Conservation (phyloP, 495 filamentous ascomycete species). For the Aspergillus biplanus region DNA sequence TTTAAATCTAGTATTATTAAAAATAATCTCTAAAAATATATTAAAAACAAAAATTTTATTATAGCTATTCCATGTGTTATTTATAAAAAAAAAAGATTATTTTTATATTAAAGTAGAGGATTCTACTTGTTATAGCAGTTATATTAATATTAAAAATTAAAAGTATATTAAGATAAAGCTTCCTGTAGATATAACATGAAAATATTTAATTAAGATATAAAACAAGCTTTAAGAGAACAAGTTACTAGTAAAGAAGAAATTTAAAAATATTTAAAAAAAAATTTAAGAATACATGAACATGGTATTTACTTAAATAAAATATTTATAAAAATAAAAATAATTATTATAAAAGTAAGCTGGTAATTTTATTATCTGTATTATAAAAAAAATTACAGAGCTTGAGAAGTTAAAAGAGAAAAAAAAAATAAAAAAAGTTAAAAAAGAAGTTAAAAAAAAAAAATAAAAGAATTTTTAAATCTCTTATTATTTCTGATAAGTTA, state of each 20-base stretch:
- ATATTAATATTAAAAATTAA: background rate
- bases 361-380: constrained; percentile 1
- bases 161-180: too few relatives aligned
- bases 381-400: constrained; percentile 1
- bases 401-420: background rate
- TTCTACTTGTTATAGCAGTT: background rate
- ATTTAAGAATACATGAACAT: background rate
- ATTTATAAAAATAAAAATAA: constrained; percentile 4
- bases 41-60: background rate
- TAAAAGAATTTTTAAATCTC: background rate
- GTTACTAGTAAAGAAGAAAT: background rate
- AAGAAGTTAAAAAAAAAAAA: constrained; percentile 6
- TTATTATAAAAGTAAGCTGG: background rate
- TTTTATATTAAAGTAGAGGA: background rate
- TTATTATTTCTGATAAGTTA: background rate
- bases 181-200: too few relatives aligned
- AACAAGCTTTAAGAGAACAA: background rate
- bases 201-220: too few relatives aligned
- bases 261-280: background rate
- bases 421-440: background rate
- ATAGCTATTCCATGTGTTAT: too few relatives aligned
- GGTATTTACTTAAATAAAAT: background rate
- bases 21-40: background rate
- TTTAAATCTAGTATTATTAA: background rate
- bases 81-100: too few relatives aligned